These are phyloP conservation scores for Quillaja saponaria DNA, from an alignment of 306 rosid genomes.

Conservation along the genomic window DNA sequence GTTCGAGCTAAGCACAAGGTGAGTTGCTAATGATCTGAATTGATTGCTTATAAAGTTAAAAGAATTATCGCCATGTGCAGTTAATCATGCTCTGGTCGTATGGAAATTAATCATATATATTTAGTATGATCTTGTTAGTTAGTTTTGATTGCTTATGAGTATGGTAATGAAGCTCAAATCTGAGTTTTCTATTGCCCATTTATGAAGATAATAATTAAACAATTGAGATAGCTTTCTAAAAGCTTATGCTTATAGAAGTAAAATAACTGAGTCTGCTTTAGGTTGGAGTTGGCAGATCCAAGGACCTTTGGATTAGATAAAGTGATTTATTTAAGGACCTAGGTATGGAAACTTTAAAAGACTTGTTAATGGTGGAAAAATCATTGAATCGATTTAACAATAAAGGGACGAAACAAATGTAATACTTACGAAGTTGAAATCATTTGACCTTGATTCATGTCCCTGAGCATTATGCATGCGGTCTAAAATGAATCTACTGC, in stretches of 20 bases:
- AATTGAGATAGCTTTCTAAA: too few species aligned
- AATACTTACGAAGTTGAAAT: background rate
- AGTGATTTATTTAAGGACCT: background rate
- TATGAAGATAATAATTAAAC: too few species aligned
- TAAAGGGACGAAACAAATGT: background rate
- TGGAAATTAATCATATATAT: too few species aligned
- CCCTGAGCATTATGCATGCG: background rate
- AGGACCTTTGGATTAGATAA: background rate
- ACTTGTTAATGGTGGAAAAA: background rate
- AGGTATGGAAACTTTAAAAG: too few species aligned
- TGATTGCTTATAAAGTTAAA: background rate
- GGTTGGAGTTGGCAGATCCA: background rate
- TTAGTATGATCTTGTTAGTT: too few species aligned
- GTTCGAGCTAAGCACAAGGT: slow-evolving; percentile 92
- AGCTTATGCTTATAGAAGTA: too few species aligned
- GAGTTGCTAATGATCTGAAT: background rate
- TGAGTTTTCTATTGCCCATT: too few species aligned
- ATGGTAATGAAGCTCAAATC: too few species aligned
- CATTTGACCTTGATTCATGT: background rate
- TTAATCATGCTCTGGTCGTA: background rate
- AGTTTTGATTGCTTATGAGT: too few species aligned
- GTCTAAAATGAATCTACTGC: background rate
- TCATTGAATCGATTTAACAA: background rate
- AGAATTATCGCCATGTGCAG: background rate
- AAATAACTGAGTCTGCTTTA: too few species aligned